Percentiles rank a stretch among this genome's conserved stretches.
phyloP scores from a whole-genome alignment of 495 filamentous ascomycete genomes.

The Zalerion maritima region DNA sequence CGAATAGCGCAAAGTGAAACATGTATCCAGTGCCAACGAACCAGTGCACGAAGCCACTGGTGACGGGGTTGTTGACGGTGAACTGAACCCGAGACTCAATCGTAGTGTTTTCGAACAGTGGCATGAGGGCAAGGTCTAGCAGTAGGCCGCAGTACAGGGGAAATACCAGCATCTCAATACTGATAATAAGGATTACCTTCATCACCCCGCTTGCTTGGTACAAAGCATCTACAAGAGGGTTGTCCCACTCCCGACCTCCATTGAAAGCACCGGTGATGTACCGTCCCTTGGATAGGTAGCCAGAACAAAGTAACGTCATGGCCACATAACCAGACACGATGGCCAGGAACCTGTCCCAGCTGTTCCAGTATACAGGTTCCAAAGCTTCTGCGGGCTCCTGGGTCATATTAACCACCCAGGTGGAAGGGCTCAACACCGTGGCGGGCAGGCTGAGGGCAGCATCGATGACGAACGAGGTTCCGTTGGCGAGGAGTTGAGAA shows the following conservation, averaged over 20 bases:
- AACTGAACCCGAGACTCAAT: constrained; percentile 62
- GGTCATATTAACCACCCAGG: constrained; percentile 37
- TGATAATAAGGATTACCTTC: constrained; percentile 97
- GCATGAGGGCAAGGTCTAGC: constrained; percentile 76
- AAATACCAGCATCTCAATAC: constrained; percentile 97
- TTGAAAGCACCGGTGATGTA: constrained; percentile 50
- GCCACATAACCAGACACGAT: constrained; percentile 68
- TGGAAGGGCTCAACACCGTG: constrained; percentile 12
- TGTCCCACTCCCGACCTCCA: constrained; percentile 58
- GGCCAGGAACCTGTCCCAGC: constrained; percentile 62
- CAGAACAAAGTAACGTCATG: constrained; percentile 52
- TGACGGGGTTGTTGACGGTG: constrained; percentile 59
- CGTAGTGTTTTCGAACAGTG: constrained; percentile 69
- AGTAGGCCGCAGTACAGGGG: constrained; percentile 89
- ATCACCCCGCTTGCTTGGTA: constrained; percentile 90
- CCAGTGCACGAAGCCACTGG: constrained; percentile 94
- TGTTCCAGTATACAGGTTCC: constrained; percentile 72
- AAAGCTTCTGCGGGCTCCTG: constrained; percentile 49
- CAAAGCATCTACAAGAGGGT: constrained; percentile 64
- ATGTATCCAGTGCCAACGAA: constrained; percentile 98
- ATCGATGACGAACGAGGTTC: too few species aligned
- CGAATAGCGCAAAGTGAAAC: constrained; percentile 98
- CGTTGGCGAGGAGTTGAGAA: constrained; percentile 3
- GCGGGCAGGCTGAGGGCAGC: constrained; percentile 3
- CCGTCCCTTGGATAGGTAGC: constrained; percentile 59